A percentile compares a stretch with the other conserved stretches of the same genome.
Conservation (phyloP, 305 asterid species). For the Solanum hybrid region DNA sequence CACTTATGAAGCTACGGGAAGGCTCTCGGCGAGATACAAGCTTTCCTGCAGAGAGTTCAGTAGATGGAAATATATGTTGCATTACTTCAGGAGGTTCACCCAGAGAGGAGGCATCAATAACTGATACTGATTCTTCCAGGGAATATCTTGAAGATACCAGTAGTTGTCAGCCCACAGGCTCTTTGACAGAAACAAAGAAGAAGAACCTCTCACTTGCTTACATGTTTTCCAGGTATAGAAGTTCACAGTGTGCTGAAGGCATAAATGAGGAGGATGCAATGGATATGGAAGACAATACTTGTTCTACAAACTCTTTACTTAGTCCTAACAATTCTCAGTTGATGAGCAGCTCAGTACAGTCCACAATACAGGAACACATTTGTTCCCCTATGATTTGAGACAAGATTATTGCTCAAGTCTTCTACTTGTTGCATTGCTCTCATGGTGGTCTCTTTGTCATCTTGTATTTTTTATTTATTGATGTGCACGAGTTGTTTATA, state of each 20-base stretch:
- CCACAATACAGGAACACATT: background rate
- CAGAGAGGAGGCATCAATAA: conserved; percentile 12
- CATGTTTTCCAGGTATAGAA: conserved; percentile 50
- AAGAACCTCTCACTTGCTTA: conserved; percentile 35
- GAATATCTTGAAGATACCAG: conserved; percentile 16
- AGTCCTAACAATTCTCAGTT: conserved; percentile 11
- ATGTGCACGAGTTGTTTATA: background rate
- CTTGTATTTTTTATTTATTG: background rate
- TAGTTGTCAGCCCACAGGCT: conserved; percentile 17
- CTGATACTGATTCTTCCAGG: conserved; percentile 21
- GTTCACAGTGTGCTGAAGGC: conserved; percentile 10
- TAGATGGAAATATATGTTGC: conserved; percentile 8
- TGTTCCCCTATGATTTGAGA: background rate
- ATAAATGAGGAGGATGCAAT: conserved; percentile 17
- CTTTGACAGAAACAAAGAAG: conserved; percentile 9
- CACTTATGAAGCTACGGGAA: conserved; percentile 65
- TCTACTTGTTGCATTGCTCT: background rate
- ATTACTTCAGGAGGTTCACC: conserved; percentile 18
- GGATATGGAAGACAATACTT: conserved; percentile 14
- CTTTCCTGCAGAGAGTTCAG: conserved; percentile 15
- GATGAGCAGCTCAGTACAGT: background rate
- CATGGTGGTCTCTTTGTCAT: background rate
- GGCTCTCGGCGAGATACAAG: conserved; percentile 46
- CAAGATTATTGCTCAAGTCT: background rate
- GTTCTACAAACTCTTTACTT: conserved; percentile 19